Conservation (phyloP, 306 rosid species). For the Casuarina cunninghamiana region DNA sequence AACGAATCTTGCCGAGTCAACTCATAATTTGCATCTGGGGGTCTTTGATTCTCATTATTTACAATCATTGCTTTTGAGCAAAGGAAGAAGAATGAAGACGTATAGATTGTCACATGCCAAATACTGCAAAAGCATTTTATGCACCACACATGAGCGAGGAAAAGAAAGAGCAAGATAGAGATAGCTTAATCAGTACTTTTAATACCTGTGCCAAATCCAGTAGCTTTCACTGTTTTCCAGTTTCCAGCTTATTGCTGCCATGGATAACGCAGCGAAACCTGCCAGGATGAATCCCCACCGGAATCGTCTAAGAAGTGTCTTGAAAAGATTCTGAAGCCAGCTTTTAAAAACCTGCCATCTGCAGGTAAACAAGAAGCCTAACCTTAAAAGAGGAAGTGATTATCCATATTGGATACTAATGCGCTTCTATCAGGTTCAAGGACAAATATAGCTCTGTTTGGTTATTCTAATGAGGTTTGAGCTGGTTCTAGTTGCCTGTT, state of each 20-base stretch:
- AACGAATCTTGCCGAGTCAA: slow-evolving; percentile 52
- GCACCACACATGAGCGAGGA: slow-evolving; percentile 19
- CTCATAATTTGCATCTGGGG: slow-evolving; percentile 33
- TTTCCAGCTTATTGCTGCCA: slow-evolving; percentile 82
- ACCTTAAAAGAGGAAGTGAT: slow-evolving; percentile 7
- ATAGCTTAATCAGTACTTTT: slow-evolving; percentile 1
- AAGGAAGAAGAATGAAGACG: slow-evolving; percentile 79
- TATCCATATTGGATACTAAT: not conserved
- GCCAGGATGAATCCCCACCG: slow-evolving; percentile 74
- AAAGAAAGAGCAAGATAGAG: slow-evolving; percentile 18
- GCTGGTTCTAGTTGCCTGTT: not conserved
- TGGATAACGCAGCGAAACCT: slow-evolving; percentile 62
- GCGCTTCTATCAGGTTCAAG: not conserved
- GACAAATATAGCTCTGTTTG: not conserved
- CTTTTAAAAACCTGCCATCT: slow-evolving; percentile 63
- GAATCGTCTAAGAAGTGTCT: slow-evolving; percentile 59
- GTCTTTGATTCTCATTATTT: slow-evolving; percentile 30
- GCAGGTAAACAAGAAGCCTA: slow-evolving; percentile 34
- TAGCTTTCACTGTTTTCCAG: slow-evolving; percentile 77
- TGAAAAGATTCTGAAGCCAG: slow-evolving; percentile 56
- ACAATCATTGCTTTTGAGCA: slow-evolving; percentile 54
- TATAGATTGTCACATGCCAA: slow-evolving; percentile 85
- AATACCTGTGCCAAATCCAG: slow-evolving; percentile 98
- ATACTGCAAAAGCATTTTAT: slow-evolving; percentile 57
- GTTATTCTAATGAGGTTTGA: not conserved